Base-by-base conservation (phyloP, 148 eudicot genomes). In the Suaeda aralocaspica region DNA sequence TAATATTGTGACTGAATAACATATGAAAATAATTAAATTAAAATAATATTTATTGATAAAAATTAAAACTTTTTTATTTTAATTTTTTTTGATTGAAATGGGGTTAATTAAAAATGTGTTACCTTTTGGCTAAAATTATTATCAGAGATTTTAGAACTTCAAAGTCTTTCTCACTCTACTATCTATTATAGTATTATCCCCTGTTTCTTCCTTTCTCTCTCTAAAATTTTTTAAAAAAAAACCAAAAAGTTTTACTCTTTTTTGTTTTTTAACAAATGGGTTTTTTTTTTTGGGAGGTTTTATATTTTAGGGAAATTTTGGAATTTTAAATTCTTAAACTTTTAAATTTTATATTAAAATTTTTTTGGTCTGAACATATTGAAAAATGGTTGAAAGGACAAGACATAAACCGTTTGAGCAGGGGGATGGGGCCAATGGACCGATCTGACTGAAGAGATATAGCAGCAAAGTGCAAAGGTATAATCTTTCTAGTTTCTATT, bases 351-450 rank as follows among this genome's bases (percentile, higher is more conserved):
- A 39, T 21, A 4, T 10, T 55, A 12, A 45, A 5, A 22, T 22
- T 14, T 22, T 68, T 21, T 55, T 39, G 31, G 65, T 59, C 7
- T 67, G 49, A 26, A 63, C 68, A 39, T 59, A 34, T 72, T 48
- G 72, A 77, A 67, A 72, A 77, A 19, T 58, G 34, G 75, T 71
- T 77, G 76, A 71, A 72, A 72, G 68, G 72, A 77, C 80, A 58
- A 77, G 76, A 59, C 76, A 67, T 67, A 59, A 72, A 77, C 76
- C 79, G 79, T 76, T 76, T 58, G 61, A 52, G 44, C 76, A 4
- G 72, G 76, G 49, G 62, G 66, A 80, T 74, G 74, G 83, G 87
- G 79, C 85, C 92, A 85, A 78, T 76, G 44, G 44, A 63, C 52
- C 56, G 66, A 70, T 65, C 59, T 66, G 66, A 76, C 74, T 65